A percentile compares a stretch with the other conserved stretches of the same genome.
Conservation (phyloP, 345 rosid species). For the Brassica incana region DNA sequence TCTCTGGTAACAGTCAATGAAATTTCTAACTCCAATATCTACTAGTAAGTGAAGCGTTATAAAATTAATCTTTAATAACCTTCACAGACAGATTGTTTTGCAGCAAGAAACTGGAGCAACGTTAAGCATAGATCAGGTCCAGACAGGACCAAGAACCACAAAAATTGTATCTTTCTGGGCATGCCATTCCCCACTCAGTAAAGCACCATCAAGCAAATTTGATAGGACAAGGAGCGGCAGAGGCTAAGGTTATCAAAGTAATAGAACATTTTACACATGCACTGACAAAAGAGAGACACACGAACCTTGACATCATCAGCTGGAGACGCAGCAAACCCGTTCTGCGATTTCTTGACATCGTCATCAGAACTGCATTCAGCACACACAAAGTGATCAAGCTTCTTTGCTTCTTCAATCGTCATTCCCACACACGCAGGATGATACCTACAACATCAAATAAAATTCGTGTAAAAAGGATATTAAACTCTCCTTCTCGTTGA, state of each 20-base stretch:
- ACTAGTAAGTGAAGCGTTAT: background rate
- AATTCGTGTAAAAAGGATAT: background rate
- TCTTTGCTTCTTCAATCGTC: constrained; percentile 84
- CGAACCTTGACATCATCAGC: constrained; percentile 63
- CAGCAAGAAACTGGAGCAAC: background rate
- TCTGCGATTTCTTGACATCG: constrained; percentile 58
- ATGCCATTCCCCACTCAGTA: background rate
- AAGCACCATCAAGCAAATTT: too few relatives aligned
- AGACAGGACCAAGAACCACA: constrained; percentile 11
- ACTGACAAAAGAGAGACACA: constrained; percentile 2
- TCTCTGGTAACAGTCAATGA: background rate
- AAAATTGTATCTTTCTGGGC: constrained; percentile 7
- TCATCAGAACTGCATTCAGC: constrained; percentile 70
- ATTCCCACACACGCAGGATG: constrained; percentile 87
- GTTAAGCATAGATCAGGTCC: constrained; percentile 8
- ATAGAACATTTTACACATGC: background rate
- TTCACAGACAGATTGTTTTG: constrained; percentile 15
- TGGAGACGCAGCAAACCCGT: constrained; percentile 52
- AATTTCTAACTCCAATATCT: background rate
- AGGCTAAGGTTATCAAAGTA: constrained; percentile 6
- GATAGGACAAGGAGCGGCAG: background rate
- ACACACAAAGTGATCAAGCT: constrained; percentile 72
- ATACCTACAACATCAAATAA: constrained; percentile 51
- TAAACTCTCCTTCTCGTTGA: background rate
- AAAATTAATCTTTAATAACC: background rate